Evolutionary conservation across 208 protist species (phyloP).

Genomic region (Leishmania arabica): DNA sequence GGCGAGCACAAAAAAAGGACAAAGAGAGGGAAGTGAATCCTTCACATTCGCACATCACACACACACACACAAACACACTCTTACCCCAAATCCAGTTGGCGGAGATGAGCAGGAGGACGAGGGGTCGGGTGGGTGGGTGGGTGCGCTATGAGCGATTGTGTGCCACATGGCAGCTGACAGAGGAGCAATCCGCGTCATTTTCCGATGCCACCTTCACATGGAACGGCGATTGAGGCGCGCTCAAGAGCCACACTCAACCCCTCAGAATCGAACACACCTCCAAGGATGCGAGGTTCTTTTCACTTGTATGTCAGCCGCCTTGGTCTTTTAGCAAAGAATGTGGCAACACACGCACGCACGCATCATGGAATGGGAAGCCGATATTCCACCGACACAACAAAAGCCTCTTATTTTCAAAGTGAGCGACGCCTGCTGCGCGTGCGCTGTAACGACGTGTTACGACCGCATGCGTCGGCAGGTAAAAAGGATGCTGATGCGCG

Average conservation of each 20-base stretch:
- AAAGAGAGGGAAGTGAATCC: background rate
- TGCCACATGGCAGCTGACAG: background rate
- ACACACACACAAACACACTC: background rate
- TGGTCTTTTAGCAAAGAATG: background rate
- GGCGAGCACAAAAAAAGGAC: background rate
- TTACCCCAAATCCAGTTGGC: background rate
- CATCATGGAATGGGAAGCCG: background rate
- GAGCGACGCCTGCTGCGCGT: background rate
- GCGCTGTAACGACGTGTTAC: background rate
- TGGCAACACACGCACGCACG: background rate
- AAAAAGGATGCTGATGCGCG: constrained; percentile 7
- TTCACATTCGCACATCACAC: background rate
- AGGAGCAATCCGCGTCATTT: background rate
- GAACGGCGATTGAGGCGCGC: background rate
- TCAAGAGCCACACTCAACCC: background rate
- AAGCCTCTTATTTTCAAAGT: background rate
- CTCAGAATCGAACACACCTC: background rate
- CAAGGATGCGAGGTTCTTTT: background rate
- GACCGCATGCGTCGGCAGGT: constrained; percentile 9
- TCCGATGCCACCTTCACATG: background rate
- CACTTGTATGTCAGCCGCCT: background rate
- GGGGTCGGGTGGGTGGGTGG: background rate
- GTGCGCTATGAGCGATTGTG: background rate
- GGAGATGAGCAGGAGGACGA: background rate
- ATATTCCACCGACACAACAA: background rate